Base-by-base conservation (phyloP, 805 yeast genomes). In the Grigorovia transvaalensis region DNA sequence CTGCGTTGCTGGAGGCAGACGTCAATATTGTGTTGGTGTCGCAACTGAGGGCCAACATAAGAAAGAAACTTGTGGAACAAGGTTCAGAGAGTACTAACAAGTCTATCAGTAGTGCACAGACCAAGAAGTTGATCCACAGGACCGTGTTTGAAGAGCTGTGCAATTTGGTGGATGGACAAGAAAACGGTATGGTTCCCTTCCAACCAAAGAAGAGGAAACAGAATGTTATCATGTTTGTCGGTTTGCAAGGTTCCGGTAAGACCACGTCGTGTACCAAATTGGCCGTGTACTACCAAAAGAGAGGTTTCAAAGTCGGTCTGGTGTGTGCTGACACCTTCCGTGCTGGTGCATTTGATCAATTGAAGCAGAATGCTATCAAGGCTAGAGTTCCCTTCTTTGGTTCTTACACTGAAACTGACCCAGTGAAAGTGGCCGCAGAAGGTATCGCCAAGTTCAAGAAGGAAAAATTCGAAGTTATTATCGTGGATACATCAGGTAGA, bases 311-410 rank as follows among this genome's bases (percentile, higher is more conserved):
- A 66, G 96, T 88, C 47, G 98, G 98, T 50, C 74, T 93, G 65
- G 98, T 93, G 27, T 93, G 99, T 79, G 99, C 99, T 1, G 99
- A 93, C 74, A 93, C 99, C 33, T 93, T 91, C 76, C 83, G 99
- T 77, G 99, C 99, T 41, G 99, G 99, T 77, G 99, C 99, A 2
- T 91, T 91, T 74, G 99, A 91, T 71, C 99, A 91, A 75, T 78
- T 91, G 70, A 91, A 93, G 68, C 99, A 91, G 71, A 91, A 91
- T 69, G 98, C 99, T 23, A 88, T 91, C 51, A 88, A 88, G 72
- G 95, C 99, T 1, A 81, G 85, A 59, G 88, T 91, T 51, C 98
- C 99, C 46, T 91, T 81, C 70, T 91, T 82, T 68, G 99, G 99
- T 61, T 85, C 96, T 7, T 93, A 93, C 69, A 82, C 93, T 2